Evolutionary conservation across 2,329 filamentous ascomycete genomes (phyloP).

Genomic region (Colletotrichum higginsianum): DNA sequence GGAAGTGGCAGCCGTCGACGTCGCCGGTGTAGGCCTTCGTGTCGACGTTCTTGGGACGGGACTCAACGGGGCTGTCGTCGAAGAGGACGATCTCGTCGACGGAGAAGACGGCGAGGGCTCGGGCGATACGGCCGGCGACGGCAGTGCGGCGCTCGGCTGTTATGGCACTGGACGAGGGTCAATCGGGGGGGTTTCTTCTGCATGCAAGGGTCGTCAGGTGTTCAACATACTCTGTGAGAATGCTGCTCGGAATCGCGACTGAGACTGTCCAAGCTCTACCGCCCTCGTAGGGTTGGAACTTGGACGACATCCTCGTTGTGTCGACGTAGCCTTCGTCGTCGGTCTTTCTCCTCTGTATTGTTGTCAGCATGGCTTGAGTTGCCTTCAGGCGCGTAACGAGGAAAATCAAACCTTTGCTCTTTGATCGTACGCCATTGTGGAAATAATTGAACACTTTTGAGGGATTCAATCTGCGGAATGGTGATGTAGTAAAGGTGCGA

Average conservation of each 20-base stretch:
- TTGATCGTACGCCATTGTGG: conserved; percentile 39
- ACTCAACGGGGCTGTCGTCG: conserved; percentile 73
- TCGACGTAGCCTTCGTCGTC: conserved; percentile 61
- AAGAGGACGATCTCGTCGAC: conserved; percentile 89
- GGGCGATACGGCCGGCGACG: conserved; percentile 82
- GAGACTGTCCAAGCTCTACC: conserved; percentile 82
- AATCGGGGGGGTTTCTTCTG: background rate
- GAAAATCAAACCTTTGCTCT: conserved; percentile 40
- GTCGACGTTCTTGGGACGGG: conserved; percentile 64
- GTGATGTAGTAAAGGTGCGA: background rate
- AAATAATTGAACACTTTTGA: background rate
- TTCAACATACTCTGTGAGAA: conserved; percentile 77
- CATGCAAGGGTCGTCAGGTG: background rate
- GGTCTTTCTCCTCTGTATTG: conserved; percentile 65
- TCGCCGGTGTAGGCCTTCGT: conserved; percentile 75
- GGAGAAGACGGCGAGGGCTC: conserved; percentile 85
- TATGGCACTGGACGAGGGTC: conserved; percentile 66
- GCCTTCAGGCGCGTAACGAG: too few relatives aligned
- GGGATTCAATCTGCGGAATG: background rate
- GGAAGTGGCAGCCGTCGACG: conserved; percentile 83
- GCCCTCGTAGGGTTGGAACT: conserved; percentile 74
- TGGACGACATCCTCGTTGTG: conserved; percentile 72
- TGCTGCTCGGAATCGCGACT: conserved; percentile 83
- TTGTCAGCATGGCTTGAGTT: background rate
- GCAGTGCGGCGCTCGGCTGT: conserved; percentile 83